Base-by-base conservation (phyloP, 2,329 filamentous ascomycete species). In the Cytospora schulzeri region DNA sequence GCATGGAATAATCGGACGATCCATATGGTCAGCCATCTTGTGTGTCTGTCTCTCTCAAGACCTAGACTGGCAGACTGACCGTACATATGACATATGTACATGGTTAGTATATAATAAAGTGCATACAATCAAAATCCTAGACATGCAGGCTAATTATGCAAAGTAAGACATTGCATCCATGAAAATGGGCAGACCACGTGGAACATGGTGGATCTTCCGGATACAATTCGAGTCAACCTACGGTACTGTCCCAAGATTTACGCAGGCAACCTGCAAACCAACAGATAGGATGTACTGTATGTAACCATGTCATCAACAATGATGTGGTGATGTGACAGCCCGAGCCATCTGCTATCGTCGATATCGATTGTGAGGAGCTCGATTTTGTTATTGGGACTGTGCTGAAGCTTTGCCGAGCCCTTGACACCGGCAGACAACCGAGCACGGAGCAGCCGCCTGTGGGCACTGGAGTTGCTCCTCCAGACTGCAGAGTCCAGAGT, bases 121-220 rank as follows among this genome's bases (percentile, higher is more conserved):
- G 17, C 5, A 14, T 22, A 22, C 45, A 48, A 48, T 45, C 50
- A 38, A 29, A 29, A 50, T 38, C 60, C 41, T 41, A 35, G 53
- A 56, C 38, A 41, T 62, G 52, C 60, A 50, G 53, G 52, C 52
- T 62, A 62, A 28, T 24, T 45, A 62, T 62, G 60, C 60, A 62
- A 33, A 56, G 60, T 41, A 62, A 51, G 52, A 62, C 52, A 62
- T 54, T 56, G n/a, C n/a, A 51, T 33, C 41, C 60, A 56, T 56
- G 60, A 51, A 19, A 45, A 56, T 31, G 60, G 60, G 60, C 41
- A 62, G 52, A 54, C 52, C 52, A 48, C 45, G 45, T 48, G 45
- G 45, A 52, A 50, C 60, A 53, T 56, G 52, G 60, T 62, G 60
- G 60, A 62, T 51, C 52, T 38, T 29, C 60, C 35, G 22, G 52